These are phyloP conservation scores for Suillus plorans DNA, from an alignment of 768 basidiomycete genomes.

Conservation along the genomic window DNA sequence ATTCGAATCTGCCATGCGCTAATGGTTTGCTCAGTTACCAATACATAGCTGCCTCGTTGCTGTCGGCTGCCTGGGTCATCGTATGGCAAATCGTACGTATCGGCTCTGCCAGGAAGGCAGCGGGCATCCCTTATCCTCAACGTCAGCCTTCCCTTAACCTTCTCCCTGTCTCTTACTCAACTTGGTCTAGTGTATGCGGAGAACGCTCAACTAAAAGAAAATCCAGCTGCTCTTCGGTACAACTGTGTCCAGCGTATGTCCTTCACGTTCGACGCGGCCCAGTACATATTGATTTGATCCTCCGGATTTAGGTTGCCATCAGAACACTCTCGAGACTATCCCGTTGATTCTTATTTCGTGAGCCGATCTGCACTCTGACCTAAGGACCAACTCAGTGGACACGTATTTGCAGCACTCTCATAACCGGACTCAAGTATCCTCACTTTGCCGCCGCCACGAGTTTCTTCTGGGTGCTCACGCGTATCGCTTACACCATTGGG, in stretches of 20 bases:
- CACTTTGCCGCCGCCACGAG: not conserved
- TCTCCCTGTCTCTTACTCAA: not conserved
- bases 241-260: not conserved
- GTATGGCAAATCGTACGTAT: not conserved
- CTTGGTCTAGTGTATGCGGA: not conserved
- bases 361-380: not conserved
- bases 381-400: not conserved
- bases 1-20: not conserved
- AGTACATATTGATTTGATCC: not conserved
- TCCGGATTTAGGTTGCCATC: not conserved
- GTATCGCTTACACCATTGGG: not conserved
- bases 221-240: not conserved
- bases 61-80: not conserved
- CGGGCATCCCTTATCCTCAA: not conserved
- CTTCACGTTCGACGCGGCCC: not conserved
- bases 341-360: not conserved
- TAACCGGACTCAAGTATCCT: not conserved
- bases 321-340: not conserved
- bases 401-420: not conserved
- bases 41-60: not conserved
- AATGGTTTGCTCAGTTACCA: not conserved
- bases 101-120: not conserved
- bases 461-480: not conserved
- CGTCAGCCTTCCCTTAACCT: not conserved
- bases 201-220: not conserved